phyloP scores from a whole-genome alignment of 371 early-diverging fungal species.

The Mortierella sp. region DNA sequence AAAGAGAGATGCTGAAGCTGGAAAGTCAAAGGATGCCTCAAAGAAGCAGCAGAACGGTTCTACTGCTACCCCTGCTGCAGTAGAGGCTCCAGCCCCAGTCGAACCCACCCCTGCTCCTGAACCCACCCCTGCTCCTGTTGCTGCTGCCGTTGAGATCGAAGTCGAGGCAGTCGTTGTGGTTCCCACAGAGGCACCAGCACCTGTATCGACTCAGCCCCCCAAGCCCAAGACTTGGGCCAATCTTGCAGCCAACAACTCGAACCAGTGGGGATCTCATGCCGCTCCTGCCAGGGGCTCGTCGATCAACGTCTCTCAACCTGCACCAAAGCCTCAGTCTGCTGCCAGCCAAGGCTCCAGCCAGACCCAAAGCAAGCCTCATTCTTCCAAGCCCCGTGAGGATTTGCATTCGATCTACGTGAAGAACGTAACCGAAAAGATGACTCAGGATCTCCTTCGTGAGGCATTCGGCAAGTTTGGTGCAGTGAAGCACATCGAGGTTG shows the following conservation, averaged over 20 bases:
- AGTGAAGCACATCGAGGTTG: slow-evolving; percentile 57
- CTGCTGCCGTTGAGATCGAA: slow-evolving; percentile 1
- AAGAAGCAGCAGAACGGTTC: slow-evolving; percentile 23
- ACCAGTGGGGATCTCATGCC: slow-evolving; percentile 55
- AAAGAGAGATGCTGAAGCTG: slow-evolving; percentile 24
- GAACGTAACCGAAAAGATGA: slow-evolving; percentile 46
- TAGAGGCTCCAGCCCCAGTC: neutral
- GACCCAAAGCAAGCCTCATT: slow-evolving; percentile 36
- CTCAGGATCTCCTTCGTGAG: slow-evolving; percentile 53
- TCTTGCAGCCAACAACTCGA: slow-evolving; percentile 55
- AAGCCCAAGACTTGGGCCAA: slow-evolving; percentile 65
- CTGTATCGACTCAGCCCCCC: slow-evolving; percentile 29
- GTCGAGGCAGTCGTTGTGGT: slow-evolving; percentile 1
- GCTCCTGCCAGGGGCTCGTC: slow-evolving; percentile 51
- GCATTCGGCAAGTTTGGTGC: slow-evolving; percentile 57
- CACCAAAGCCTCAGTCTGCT: slow-evolving; percentile 30
- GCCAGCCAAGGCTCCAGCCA: neutral
- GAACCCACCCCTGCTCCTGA: slow-evolving; percentile 2
- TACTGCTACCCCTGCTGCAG: slow-evolving; percentile 8
- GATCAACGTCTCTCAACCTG: slow-evolving; percentile 30
- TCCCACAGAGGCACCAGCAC: slow-evolving; percentile 6
- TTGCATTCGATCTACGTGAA: slow-evolving; percentile 39
- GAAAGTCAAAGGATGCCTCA: slow-evolving; percentile 24
- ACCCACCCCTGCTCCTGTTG: neutral
- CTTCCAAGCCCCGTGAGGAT: slow-evolving; percentile 25